Conservation (phyloP, 352 stramenopile species). For the Phytophthora tentaculata region DNA sequence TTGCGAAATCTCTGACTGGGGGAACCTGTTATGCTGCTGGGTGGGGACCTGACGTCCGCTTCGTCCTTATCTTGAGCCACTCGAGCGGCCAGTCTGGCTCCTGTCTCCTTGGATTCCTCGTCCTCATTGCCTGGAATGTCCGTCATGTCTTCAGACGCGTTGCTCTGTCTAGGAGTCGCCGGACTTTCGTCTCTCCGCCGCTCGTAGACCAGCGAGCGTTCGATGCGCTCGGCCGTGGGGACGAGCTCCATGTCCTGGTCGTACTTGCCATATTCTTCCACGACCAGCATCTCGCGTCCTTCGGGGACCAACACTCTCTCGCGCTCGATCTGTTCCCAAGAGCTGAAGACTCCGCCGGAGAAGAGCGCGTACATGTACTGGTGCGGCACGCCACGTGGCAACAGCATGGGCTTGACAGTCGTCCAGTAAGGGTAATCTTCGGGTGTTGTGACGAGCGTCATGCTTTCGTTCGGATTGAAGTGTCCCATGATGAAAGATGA, state of each 20-base stretch:
- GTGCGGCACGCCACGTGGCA: constrained; percentile 83
- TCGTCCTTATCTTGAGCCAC: constrained; percentile 24
- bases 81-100: constrained; percentile 9
- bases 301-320: constrained; percentile 80
- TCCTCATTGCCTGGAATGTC: constrained; percentile 6
- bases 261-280: constrained; percentile 80
- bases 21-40: constrained; percentile 39
- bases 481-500: constrained; percentile 89
- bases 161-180: constrained; percentile 12
- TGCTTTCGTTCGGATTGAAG: constrained; percentile 88
- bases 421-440: constrained; percentile 97
- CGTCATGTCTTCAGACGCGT: constrained; percentile 21
- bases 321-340: constrained; percentile 79
- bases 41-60: constrained; percentile 31
- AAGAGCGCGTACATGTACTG: constrained; percentile 94
- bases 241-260: constrained; percentile 71
- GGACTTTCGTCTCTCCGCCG: constrained; percentile 37
- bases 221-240: constrained; percentile 53
- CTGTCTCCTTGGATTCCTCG: constrained; percentile 15
- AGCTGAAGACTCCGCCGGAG: constrained; percentile 83
- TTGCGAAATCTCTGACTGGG: constrained; percentile 64
- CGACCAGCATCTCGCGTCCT: constrained; percentile 80
- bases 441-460: constrained; percentile 96
- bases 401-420: constrained; percentile 93
- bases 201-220: constrained; percentile 74